Evolutionary conservation across 306 rosid genomes (phyloP), one percentile per base, ranked within the genome.

Genomic region (Lithocarpus polystachyus): DNA sequence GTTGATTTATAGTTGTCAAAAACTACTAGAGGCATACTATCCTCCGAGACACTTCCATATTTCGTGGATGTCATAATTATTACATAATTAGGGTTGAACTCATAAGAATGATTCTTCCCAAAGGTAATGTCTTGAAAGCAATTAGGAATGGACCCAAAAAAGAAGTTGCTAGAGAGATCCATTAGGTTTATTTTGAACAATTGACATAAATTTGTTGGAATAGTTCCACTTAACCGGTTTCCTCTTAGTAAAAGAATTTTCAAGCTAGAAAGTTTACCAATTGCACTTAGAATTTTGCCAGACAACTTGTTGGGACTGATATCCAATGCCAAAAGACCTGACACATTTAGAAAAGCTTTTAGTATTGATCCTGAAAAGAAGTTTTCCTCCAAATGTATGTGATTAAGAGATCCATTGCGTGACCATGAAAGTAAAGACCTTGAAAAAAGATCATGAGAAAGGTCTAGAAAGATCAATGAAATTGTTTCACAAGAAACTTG

Each of bases 81-180:
- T 45, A 45, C 53, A 45, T 45, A 11, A 45, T 45, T 45, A 11
- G 13, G 15, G 53, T 4, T 45, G 53, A 9, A 45, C 4, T 45
- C 53, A 45, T 9, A 45, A 45, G 53, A 45, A 45, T 12, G 0
- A 17, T 0, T 10, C 5, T 18, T 6, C 22, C 82, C 55, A 19
- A 43, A 71, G 11, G n/a, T 9, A 4, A 67, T 71, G 19, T 78
- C 28, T 20, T 56, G 29, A 6, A 79, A 59, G 62, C 77, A 79
- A 6, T 68, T 3, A 1, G 82, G 55, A 28, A 79, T 45, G 28
- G 55, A 18, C 9, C 82, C 40, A 71, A 2, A 40, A 37, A 71
- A 48, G 13, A 28, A 29, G 45, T 79, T 79, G 5, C 4, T 6
- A 4, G 72, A 79, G 22, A 79, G 62, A 60, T 79, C 77, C 72